Evolutionary conservation across 768 basidiomycete genomes (phyloP), one percentile per base, ranked within the genome.

Genomic region (Mycena galericulata): DNA sequence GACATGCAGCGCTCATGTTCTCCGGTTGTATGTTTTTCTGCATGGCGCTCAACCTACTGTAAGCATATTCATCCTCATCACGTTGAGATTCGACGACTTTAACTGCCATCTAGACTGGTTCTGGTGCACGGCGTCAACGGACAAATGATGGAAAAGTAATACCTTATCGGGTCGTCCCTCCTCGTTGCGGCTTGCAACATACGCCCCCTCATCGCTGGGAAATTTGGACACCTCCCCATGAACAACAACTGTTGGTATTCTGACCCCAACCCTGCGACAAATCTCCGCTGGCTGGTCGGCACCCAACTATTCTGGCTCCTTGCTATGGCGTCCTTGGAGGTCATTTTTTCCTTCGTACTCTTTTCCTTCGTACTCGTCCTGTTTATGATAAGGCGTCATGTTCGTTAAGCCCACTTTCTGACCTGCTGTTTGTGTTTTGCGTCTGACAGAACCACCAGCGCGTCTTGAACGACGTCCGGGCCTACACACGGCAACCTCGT

Each of bases 91-190:
- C 14, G 14, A 36, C 8, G 14, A 5, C 9, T 26, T 38, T 24
- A n/a, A n/a, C n/a, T n/a, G n/a, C n/a, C n/a, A n/a, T 34, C 26
- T 12, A 60, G 58, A 8, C 24, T 60, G 45, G 58, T 62, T 22
- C 30, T 62, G n/a, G 61, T 62, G 1, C 47, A 62, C 22, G 38
- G 61, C 40, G 30, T 62, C 34, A 36, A 62, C 50, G 60, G 60
- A 24, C 47, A 32, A 7, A 53, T 27, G 60, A 62, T 62, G 38
- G 62, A 63, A 54, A 63, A 63, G 29, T 54, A 63, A 29, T 62
- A 62, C n/a, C 27, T 51, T 43, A 46, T 59, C 45, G 57, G 57
- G 43, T 45, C 43, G 3, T 6, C 12, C 22, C 4, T 59, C 14
- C 29, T 64, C n/a, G n/a, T n/a, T 6, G 26, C n/a, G 30, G 43